Evolutionary conservation across 1,284 basidiomycete species (phyloP).

Genomic region (Tremellales sp.): DNA sequence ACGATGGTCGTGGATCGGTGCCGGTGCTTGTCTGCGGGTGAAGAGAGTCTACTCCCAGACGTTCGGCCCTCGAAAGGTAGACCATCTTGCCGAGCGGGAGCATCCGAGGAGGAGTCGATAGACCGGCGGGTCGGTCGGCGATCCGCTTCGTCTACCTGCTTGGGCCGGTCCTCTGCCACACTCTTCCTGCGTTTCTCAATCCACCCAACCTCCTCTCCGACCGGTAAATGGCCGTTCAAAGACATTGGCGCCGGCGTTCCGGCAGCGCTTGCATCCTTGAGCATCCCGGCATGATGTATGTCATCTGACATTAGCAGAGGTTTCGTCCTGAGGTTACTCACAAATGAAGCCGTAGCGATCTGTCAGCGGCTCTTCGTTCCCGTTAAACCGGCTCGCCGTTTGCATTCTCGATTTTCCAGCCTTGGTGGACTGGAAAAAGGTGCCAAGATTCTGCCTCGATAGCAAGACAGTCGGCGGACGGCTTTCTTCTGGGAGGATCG

Average conservation of each 20-base stretch:
- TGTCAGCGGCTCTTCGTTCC: slow-evolving; percentile 65
- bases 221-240: slow-evolving; percentile 31
- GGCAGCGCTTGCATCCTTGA: slow-evolving; percentile 58
- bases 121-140: background rate
- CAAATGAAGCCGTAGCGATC: slow-evolving; percentile 94
- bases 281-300: slow-evolving; percentile 75
- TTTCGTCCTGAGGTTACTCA: slow-evolving; percentile 72
- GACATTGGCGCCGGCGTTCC: slow-evolving; percentile 41
- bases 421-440: slow-evolving; percentile 35
- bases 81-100: background rate
- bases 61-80: background rate
- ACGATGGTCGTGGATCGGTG: slow-evolving; percentile 27
- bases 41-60: background rate
- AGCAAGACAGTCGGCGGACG: slow-evolving; percentile 68
- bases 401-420: slow-evolving; percentile 42
- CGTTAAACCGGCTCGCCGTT: slow-evolving; percentile 53
- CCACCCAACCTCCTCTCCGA: slow-evolving; percentile 24
- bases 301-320: slow-evolving; percentile 55
- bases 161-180: background rate
- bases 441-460: slow-evolving; percentile 40
- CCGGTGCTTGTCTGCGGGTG: slow-evolving; percentile 13
- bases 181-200: slow-evolving; percentile 22
- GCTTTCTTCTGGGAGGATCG: slow-evolving; percentile 77
- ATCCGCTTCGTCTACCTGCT: too few species aligned
- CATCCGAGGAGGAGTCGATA: slow-evolving; percentile 8